Evolutionary conservation across 805 yeast genomes (phyloP), one percentile per base, ranked within the genome.

Genomic region (Metschnikowia gelsemii): DNA sequence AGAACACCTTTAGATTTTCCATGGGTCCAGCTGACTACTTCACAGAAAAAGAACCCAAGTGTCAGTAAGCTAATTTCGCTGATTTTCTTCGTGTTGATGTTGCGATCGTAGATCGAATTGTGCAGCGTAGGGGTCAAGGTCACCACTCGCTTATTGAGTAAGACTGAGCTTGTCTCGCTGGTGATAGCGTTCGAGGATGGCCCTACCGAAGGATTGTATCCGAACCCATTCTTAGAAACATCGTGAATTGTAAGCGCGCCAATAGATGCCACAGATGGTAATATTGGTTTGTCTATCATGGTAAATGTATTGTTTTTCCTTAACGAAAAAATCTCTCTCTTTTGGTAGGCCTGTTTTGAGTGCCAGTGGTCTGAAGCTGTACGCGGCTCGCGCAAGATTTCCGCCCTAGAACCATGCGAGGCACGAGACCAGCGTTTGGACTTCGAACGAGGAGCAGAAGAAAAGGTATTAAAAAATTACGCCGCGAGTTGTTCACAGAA

Each of bases 11-110:
- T 77, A 5, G 87, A 77, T 38, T 76, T 71, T 35, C 69, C 66
- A 43, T 82, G 83, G 23, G 79, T 67, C 72, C 84, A 78, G 46
- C 79, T 79, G 8, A 87, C 81, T 29, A 83, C 75, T 50, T 84
- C 90, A 57, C 81, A 68, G 52, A 84, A 86, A 16, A 87, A 63
- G 51, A 80, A 84, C 21, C 88, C 78, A 36, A 88, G 64, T 2
- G 89, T 70, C 11, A 87, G 73, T 13, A 84, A 58, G 46, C 81
- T 80, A 25, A 87, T 82, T 42, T 85, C 91, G 22, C 78, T 76
- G 13, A 78, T 70, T 43, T 82, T 75, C 50, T 90, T 75, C 45
- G 77, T 79, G 31, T 81, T 66, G 50, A 68, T 50, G 46, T 82
- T 84, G 50, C 79, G 76, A 55, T 87, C 95, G 52, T 83, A 87